Evolutionary conservation across 2,329 filamentous ascomycete species (phyloP).

Genomic region (Exophiala xenobiotica): DNA sequence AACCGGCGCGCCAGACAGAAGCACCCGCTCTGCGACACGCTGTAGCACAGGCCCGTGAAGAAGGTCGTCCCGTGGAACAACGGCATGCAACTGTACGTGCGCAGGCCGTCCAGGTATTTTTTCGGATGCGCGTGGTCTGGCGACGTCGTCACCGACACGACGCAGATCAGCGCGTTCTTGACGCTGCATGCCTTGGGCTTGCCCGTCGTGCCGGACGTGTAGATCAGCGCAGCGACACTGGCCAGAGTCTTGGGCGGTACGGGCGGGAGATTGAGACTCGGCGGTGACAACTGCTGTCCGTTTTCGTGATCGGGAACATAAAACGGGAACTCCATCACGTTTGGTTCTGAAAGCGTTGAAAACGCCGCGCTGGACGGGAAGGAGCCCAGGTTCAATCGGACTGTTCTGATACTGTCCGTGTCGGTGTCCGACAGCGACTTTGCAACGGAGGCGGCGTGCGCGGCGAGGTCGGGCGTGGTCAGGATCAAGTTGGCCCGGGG

Average conservation of each 20-base stretch:
- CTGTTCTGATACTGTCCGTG: constrained; percentile 29
- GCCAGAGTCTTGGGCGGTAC: constrained; percentile 30
- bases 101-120: constrained; percentile 44
- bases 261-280: constrained; percentile 17
- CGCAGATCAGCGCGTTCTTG: constrained; percentile 36
- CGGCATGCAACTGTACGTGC: constrained; percentile 49
- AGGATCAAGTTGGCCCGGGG: constrained; percentile 44
- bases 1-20: constrained; percentile 44
- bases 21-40: constrained; percentile 42
- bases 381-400: constrained; percentile 23
- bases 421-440: constrained; percentile 2
- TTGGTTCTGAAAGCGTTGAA: constrained; percentile 34
- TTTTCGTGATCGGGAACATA: too few relatives aligned
- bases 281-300: too few relatives aligned
- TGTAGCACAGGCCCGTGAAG: constrained; percentile 45
- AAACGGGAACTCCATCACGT: constrained; percentile 21
- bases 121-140: constrained; percentile 39
- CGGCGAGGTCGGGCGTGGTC: constrained; percentile 46
- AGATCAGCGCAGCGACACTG: constrained; percentile 44
- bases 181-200: constrained; percentile 32
- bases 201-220: constrained; percentile 48
- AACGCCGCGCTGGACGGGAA: constrained; percentile 6
- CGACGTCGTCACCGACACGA: constrained; percentile 34
- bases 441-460: constrained; percentile 28
- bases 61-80: constrained; percentile 52